These are phyloP conservation scores for Aspergillus campestris DNA, from an alignment of 495 filamentous ascomycete genomes.

Conservation along the genomic window DNA sequence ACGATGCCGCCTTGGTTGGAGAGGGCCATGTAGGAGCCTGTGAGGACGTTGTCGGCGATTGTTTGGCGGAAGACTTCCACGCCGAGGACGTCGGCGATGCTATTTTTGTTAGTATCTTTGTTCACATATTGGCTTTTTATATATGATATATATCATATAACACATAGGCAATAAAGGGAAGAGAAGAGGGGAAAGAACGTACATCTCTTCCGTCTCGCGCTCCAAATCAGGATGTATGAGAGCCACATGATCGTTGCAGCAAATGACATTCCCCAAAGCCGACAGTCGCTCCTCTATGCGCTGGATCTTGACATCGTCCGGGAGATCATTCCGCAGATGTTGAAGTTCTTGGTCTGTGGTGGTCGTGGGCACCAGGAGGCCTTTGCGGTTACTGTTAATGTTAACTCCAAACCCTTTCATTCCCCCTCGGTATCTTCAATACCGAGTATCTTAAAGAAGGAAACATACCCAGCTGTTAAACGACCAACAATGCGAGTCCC, in stretches of 20 bases:
- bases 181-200: no score
- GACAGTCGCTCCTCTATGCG: slow-evolving; percentile 96
- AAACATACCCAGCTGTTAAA: slow-evolving; percentile 80
- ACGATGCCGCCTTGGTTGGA: slow-evolving; percentile 96
- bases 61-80: slow-evolving; percentile 99
- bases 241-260: slow-evolving; percentile 91
- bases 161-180: no score
- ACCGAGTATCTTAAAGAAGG: neutral
- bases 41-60: slow-evolving; percentile 91
- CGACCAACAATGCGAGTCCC: slow-evolving; percentile 93
- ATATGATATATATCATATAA: no score
- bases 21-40: slow-evolving; percentile 90
- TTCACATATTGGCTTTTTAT: no score
- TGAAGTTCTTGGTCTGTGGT: slow-evolving; percentile 98
- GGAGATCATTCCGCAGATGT: slow-evolving; percentile 88
- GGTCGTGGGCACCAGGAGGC: slow-evolving; percentile 87
- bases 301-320: slow-evolving; percentile 82
- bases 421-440: no score
- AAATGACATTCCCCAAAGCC: slow-evolving; percentile 94
- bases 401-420: no score
- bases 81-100: slow-evolving; percentile 88
- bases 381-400: slow-evolving; percentile 72
- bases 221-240: slow-evolving; percentile 95
- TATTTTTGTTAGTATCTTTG: slow-evolving; percentile 5
- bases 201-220: slow-evolving; percentile 89